Conservation (phyloP, 208 protist genomes). For the Leishmania arabica region DNA sequence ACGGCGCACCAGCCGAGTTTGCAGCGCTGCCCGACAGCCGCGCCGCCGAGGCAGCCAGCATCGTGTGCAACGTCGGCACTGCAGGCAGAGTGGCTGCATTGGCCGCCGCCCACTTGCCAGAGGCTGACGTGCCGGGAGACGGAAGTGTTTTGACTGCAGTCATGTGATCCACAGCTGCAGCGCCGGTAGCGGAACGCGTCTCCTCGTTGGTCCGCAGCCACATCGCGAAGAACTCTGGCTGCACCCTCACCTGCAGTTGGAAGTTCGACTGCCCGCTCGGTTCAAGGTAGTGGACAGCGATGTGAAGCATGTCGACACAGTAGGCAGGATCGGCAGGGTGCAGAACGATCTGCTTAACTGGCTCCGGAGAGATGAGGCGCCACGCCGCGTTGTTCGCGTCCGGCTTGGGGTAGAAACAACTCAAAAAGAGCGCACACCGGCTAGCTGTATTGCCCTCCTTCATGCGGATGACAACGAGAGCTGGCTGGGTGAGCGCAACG, state of each 20-base stretch:
- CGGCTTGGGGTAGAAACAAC: slow-evolving; percentile 57
- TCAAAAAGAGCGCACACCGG: slow-evolving; percentile 75
- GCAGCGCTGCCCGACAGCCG: background rate
- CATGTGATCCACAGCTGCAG: background rate
- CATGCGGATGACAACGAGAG: slow-evolving; percentile 67
- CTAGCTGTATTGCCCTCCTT: slow-evolving; percentile 82
- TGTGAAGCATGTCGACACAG: slow-evolving; percentile 47
- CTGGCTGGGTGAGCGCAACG: slow-evolving; percentile 45
- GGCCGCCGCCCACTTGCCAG: background rate
- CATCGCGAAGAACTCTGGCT: slow-evolving; percentile 37
- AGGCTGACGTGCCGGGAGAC: background rate
- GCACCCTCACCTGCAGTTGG: slow-evolving; percentile 56
- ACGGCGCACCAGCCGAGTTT: slow-evolving; percentile 8
- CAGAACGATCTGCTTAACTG: slow-evolving; percentile 70
- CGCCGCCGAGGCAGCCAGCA: slow-evolving; percentile 3
- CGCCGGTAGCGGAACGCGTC: slow-evolving; percentile 4
- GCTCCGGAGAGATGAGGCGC: slow-evolving; percentile 69
- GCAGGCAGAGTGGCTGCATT: background rate
- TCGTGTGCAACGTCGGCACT: slow-evolving; percentile 7
- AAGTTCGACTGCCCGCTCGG: slow-evolving; percentile 70
- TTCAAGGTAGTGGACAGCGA: slow-evolving; percentile 83
- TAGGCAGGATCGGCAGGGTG: slow-evolving; percentile 78
- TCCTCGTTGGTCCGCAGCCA: slow-evolving; percentile 43
- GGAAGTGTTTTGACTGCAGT: background rate
- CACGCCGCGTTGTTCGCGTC: slow-evolving; percentile 81